Conservation (phyloP, 78 protist species). For the Neovahlkampfia damariscottae region DNA sequence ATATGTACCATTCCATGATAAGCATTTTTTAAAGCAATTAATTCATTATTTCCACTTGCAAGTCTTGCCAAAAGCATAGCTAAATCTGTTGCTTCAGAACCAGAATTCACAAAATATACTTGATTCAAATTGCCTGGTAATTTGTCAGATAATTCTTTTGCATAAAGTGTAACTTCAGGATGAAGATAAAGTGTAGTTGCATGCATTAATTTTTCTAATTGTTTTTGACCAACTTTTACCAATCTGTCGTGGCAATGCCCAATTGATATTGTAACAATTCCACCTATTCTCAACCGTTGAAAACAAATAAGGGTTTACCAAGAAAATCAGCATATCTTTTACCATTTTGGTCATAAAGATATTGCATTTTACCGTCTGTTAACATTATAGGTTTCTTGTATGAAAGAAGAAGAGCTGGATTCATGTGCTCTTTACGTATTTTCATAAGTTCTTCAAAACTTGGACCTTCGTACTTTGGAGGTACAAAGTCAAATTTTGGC, state of each 20-base stretch:
- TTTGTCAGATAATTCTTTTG: background rate
- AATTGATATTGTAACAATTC: slow-evolving; percentile 5
- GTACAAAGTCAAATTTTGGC: background rate
- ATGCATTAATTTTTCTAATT: slow-evolving; percentile 23
- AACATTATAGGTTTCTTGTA: slow-evolving; percentile 9
- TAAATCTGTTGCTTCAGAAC: slow-evolving; percentile 54
- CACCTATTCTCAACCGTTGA: too few relatives aligned
- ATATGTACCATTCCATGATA: slow-evolving; percentile 67
- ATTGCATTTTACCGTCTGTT: slow-evolving; percentile 20
- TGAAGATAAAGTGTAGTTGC: background rate
- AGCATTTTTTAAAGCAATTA: slow-evolving; percentile 38
- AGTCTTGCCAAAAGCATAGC: slow-evolving; percentile 41
- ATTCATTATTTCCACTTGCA: slow-evolving; percentile 24
- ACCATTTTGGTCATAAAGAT: background rate
- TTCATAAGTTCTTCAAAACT: background rate
- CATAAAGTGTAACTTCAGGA: slow-evolving; percentile 4
- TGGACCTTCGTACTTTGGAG: slow-evolving; percentile 3
- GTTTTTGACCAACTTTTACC: slow-evolving; percentile 24
- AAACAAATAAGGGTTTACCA: background rate
- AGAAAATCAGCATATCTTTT: background rate
- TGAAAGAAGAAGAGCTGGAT: background rate
- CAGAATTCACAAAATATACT: slow-evolving; percentile 23
- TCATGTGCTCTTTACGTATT: slow-evolving; percentile 3
- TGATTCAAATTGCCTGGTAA: background rate
- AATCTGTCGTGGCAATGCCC: slow-evolving; percentile 53